Evolutionary conservation across 2,329 filamentous ascomycete species (phyloP), one percentile per base, ranked within the genome.

Genomic region (Arthrobotrys megalospora): DNA sequence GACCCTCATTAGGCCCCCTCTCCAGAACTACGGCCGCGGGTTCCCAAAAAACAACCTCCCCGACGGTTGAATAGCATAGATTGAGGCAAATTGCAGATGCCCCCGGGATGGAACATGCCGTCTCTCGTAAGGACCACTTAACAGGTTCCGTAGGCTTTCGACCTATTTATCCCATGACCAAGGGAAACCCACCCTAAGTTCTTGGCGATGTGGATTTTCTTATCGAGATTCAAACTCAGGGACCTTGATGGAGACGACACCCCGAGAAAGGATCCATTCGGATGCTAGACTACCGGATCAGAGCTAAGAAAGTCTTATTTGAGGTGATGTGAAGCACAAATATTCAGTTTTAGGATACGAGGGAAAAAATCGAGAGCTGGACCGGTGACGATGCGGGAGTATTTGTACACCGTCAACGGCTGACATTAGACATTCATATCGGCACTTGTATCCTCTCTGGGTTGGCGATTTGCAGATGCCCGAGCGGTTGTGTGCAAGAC

Each of bases 151-250:
- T 43, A 21, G 21, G 34, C 34, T 64, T 45, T 62, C 66, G 24
- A 63, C 55, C 71, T 24, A 68, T 64, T 67, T 67, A 77, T 70
- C 73, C 73, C 73, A 77, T 77, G 73, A 77, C 73, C 73, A 77
- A 66, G 72, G 52, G 47, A 50, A 77, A 66, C 60, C 73, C 65
- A 70, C 73, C 50, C 58, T 62, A 77, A 66, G 28, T 36, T 71
- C 73, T 77, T 77, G 73, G 73, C 73, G 62, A 60, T 60, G 60
- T 73, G 60, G 69, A 73, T 66, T 65, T 58, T 52, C 69, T 66
- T 73, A 71, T 65, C 66, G 73, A 53, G 41, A 65, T 73, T 64
- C 60, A 45, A 41, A 16, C 47, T 52, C 50, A 58, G 58, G 58
- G 58, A 60, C 58, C 21, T 47, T 24, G 28, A 48, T 19, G 16